Base-by-base conservation (phyloP, 139 green algal genomes). In the Volvox africanus region DNA sequence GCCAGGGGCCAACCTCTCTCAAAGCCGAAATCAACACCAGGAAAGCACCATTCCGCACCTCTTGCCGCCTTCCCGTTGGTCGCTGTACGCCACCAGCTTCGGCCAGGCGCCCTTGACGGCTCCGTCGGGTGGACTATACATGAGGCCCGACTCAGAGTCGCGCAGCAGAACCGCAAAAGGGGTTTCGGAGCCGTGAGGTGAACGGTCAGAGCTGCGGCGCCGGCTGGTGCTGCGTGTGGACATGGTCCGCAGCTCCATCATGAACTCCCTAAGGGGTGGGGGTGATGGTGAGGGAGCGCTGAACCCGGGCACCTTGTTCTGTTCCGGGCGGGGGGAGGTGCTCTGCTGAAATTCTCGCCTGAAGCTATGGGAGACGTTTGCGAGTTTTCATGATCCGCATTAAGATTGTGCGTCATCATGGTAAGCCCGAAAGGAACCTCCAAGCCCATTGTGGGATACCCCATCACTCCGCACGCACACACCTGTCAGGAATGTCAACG, bases 161-260 rank as follows among this genome's bases (percentile, higher is more conserved):
- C 67, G 37, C 28, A 92, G 65, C 36, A 55, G 62, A 33, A 26
- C 55, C 87, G 13, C 65, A 28, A 22, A 30, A 22, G 78, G 22
- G 32, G 80, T 67, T 5, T 81, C 75, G 75, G 75, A 17, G 75
- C 75, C 75, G 30, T 2, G 32, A 33, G 35, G 1, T 16, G 78
- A 33, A 2, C 78, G 78, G 50, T 76, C 80, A 71, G 68, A 33
- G 50, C 86, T 75, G 71, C 73, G 71, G 20, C 86, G 86, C 9
- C 84, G 67, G 16, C 18, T 61, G 36, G 24, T 61, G 36, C 44
- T 62, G 30, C n/a, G 33, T 69, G 28, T 20, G 3, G 32, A 32
- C 14, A 68, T 33, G 17, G 84, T n/a, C 2, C 68, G 35, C n/a
- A 92, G 79, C 88, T 92, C 78, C 79, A 92, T 83, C 79, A 84